Base-by-base conservation (phyloP, 495 filamentous ascomycete species). In the Daldinia concentrica region DNA sequence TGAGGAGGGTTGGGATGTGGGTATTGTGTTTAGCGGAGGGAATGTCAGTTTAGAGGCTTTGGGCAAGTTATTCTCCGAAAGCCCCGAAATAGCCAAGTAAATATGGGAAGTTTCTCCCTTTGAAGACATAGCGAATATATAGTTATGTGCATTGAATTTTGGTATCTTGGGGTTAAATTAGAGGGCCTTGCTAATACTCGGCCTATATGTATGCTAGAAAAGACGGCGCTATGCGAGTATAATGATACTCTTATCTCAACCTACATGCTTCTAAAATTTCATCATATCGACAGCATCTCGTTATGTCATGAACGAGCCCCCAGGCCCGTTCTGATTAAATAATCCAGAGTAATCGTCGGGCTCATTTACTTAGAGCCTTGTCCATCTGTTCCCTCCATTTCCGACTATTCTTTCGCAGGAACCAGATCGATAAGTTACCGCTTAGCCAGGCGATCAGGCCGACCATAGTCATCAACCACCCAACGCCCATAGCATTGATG, bases 1-100 rank as follows among this genome's bases (percentile, higher is more conserved):
- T 4, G 85, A 87, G 70, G 84, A 88, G 22, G 93, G 92, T 2
- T 95, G 93, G 92, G 93, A 97, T 85, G 69, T 99, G 19, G 94
- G 92, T 0, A 79, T 98, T 63, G 89, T 98, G 39, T 85, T 99
- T 64, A 93, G 89, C 73, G 95, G 95, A 9, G 95, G 95, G 2
- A 99, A 99, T 86, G 93, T 93, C 14, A 92, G 88, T 39, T 79
- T 97, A 15, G 94, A 96, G 68, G 89, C 87, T 17, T 82, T 99
- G 74, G 85, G 82, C 29, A 87, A 86, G 81, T 69, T 93, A 64
- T 92, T 92, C 80, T 83, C 73, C 19, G 60, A 24, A 30, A 36
- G 30, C 11, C 12, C 57, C 22, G 22, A 41, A 7, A 19, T 32
- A 39, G 61, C 32, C 22, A 59, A 56, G 45, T 56, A 65, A 14